phyloP scores from a whole-genome alignment of 352 stramenopile species.

The Elongisporangium undulatum region DNA sequence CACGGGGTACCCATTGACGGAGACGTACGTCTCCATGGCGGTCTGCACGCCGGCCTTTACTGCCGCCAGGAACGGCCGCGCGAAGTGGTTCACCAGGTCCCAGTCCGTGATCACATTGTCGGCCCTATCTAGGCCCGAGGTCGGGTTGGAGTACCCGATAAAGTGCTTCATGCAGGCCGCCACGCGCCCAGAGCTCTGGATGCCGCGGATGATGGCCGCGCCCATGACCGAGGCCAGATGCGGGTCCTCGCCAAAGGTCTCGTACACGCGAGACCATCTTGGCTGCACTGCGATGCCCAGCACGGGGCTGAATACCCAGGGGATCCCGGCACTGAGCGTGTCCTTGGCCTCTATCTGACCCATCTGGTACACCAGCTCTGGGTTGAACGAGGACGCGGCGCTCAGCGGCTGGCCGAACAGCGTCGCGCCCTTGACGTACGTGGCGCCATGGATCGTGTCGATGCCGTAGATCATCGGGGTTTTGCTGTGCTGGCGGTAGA shows the following conservation, averaged over 20 bases:
- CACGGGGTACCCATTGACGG: conserved; percentile 83
- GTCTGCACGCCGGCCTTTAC: conserved; percentile 70
- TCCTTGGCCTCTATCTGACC: conserved; percentile 80
- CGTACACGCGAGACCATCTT: conserved; percentile 88
- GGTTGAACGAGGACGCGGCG: conserved; percentile 87
- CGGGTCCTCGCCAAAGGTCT: conserved; percentile 94
- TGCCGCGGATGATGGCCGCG: conserved; percentile 61
- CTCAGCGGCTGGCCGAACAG: conserved; percentile 87
- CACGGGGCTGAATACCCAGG: conserved; percentile 91
- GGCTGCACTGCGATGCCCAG: conserved; percentile 78
- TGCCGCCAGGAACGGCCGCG: conserved; percentile 69
- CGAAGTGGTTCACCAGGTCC: conserved; percentile 71
- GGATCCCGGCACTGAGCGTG: conserved; percentile 82
- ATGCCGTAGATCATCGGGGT: conserved; percentile 84
- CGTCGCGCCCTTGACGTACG: conserved; percentile 80
- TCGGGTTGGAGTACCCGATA: conserved; percentile 76
- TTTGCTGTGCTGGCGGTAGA: conserved; percentile 52
- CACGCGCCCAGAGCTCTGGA: conserved; percentile 62
- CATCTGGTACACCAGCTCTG: conserved; percentile 58
- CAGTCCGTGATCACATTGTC: conserved; percentile 66
- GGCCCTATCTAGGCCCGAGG: conserved; percentile 61
- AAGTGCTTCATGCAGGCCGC: conserved; percentile 90
- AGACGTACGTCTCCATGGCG: conserved; percentile 91
- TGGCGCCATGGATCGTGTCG: conserved; percentile 89
- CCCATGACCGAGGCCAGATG: conserved; percentile 67